These are phyloP conservation scores for Scolecobasidium constrictum DNA, from an alignment of 2,329 filamentous ascomycete genomes.

Conservation along the genomic window DNA sequence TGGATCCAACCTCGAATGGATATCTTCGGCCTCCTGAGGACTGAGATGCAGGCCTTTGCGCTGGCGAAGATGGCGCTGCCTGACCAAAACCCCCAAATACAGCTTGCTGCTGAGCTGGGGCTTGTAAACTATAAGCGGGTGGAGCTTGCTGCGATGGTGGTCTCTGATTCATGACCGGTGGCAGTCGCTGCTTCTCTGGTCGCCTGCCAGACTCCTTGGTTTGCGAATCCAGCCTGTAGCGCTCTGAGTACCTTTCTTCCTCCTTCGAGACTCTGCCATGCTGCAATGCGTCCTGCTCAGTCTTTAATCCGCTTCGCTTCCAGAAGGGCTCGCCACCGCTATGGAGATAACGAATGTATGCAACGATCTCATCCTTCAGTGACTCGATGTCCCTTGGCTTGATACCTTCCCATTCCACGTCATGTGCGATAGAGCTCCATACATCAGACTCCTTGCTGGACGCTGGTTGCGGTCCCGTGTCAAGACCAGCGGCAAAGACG, in stretches of 20 bases:
- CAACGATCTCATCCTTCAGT: not conserved
- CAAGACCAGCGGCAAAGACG: too few species aligned
- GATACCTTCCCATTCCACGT: not conserved
- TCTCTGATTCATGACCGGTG: too few species aligned
- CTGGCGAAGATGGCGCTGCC: not conserved
- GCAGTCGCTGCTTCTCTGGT: too few species aligned
- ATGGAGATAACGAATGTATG: slow-evolving; percentile 1
- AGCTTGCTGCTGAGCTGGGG: not conserved
- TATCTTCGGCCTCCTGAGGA: too few species aligned
- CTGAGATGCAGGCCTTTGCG: not conserved
- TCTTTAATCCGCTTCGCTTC: not conserved
- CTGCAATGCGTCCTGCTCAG: not conserved
- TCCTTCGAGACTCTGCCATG: not conserved
- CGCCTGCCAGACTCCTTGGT: too few species aligned
- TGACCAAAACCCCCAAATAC: not conserved
- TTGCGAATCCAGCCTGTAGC: too few species aligned
- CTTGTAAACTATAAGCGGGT: not conserved
- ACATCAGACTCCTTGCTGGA: not conserved
- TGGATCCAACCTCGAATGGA: too few species aligned
- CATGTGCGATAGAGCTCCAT: not conserved
- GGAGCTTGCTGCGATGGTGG: not conserved
- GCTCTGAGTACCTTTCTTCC: too few species aligned
- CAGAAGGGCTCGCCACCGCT: slow-evolving; percentile 3
- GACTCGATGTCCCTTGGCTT: not conserved
- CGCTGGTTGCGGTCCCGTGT: not conserved